phyloP scores from a whole-genome alignment of 768 basidiomycete genomes.

The Gautieria morchelliformis region DNA sequence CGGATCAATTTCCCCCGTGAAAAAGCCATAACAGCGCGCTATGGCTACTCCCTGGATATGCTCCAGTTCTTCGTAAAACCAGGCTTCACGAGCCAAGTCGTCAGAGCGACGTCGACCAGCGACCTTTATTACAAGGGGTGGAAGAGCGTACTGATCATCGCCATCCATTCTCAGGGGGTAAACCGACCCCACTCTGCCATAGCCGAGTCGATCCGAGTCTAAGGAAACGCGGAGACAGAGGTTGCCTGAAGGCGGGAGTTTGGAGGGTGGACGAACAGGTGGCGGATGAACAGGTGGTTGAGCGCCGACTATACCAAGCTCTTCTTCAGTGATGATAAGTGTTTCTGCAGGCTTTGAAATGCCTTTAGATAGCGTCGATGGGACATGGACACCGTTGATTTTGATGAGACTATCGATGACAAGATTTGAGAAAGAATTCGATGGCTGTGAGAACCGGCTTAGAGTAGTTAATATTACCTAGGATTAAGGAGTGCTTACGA shows the following conservation, averaged over 20 bases:
- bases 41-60: conserved; percentile 4
- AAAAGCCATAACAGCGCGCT: conserved; percentile 6
- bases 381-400: too few relatives aligned
- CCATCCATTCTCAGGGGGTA: background rate
- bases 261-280: background rate
- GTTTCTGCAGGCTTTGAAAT: too few relatives aligned
- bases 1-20: background rate
- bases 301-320: too few relatives aligned
- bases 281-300: too few relatives aligned
- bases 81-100: conserved; percentile 1
- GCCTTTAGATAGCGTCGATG: too few relatives aligned
- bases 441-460: too few relatives aligned
- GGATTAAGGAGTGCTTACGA: too few relatives aligned
- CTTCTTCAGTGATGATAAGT: too few relatives aligned
- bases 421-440: too few relatives aligned
- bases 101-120: background rate
- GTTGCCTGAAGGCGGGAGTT: too few relatives aligned
- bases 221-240: background rate
- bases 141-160: background rate
- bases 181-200: background rate
- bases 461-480: too few relatives aligned
- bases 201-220: background rate
- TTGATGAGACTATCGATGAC: too few relatives aligned
- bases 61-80: conserved; percentile 10
- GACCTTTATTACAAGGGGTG: background rate